Percentiles rank a stretch among this genome's conserved stretches.
These are phyloP conservation scores for Liriodendron chinense DNA, from an alignment of 164 flowering plant species.

Conservation along the genomic window DNA sequence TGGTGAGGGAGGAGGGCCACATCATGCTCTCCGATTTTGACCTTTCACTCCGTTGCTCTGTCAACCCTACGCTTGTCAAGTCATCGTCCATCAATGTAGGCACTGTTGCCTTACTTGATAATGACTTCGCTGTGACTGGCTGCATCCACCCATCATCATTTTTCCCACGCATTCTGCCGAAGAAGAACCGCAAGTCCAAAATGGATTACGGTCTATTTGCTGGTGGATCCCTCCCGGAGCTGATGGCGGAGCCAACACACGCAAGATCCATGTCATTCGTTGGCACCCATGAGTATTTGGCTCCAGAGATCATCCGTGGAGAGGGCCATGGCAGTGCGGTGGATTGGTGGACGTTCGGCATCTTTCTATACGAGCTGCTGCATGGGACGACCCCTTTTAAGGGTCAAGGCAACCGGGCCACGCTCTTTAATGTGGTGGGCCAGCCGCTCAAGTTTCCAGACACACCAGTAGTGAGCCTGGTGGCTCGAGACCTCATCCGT, in stretches of 20 bases:
- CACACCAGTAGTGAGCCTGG: conserved; percentile 7
- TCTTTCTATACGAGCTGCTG: conserved; percentile 14
- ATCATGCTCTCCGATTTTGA: conserved; percentile 19
- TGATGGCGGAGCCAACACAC: conserved; percentile 14
- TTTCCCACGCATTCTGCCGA: conserved; percentile 14
- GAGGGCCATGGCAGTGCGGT: conserved; percentile 20
- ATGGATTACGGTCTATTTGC: conserved; percentile 7
- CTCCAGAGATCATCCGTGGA: conserved; percentile 22
- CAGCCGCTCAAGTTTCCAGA: conserved; percentile 16
- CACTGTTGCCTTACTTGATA: conserved; percentile 7
- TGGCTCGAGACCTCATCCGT: conserved; percentile 12
- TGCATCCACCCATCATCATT: conserved; percentile 11
- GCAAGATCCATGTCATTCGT: conserved; percentile 17
- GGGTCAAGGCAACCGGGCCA: conserved; percentile 14
- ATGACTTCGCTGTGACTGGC: neutral
- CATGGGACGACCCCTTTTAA: conserved; percentile 12
- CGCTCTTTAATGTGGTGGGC: conserved; percentile 9
- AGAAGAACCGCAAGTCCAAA: conserved; percentile 9
- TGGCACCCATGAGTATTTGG: conserved; percentile 19
- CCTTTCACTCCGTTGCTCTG: conserved; percentile 17
- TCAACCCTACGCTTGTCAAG: conserved; percentile 14
- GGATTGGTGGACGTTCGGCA: conserved; percentile 21
- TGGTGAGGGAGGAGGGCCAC: conserved; percentile 21
- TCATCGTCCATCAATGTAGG: conserved; percentile 12
- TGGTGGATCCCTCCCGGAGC: conserved; percentile 3